Evolutionary conservation across 2,329 filamentous ascomycete genomes (phyloP), one percentile per base, ranked within the genome.

Genomic region (Penicillium polonicum): DNA sequence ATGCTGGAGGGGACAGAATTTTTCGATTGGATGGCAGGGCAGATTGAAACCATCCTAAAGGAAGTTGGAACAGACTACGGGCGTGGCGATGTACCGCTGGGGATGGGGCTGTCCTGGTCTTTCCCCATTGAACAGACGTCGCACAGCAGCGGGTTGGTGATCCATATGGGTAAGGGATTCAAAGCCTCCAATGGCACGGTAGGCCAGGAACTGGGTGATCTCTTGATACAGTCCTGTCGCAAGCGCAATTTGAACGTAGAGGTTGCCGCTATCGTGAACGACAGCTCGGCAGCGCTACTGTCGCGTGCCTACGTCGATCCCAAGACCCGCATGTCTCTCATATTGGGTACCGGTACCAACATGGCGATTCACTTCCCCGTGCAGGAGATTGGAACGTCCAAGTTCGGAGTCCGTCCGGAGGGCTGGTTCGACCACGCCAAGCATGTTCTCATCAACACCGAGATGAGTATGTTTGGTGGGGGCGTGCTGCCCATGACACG

Each of bases 111-210:
- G 61, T 83, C 85, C 3, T 88, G 85, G 85, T 87, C 85, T 3
- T 88, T 88, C 70, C 85, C 85, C 0, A 80, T 88, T 54, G 82
- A 87, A 71, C 84, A 87, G 73, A 88, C 84, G 5, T 87, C 84
- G 13, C 78, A 80, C 55, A 78, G 80, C 52, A 82, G 78, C 46
- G 85, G 84, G 7, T 80, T 79, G 44, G 73, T 88, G 21, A 77
- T 85, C 52, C 78, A 79, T 17, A 88, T 88, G 85, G 85, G 85
- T 59, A 88, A 88, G 69, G 85, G 85, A 0, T 88, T 88, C 67
- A 75, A 77, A 52, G 85, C 84, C 45, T 85, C 83, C 17, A 78
- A 85, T 60, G 83, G 82, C 27, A 80, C 84, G 3, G 75, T 84
- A 39, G 84, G 84, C 31, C 77, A 83, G 63, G 85, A 88, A 68